Evolutionary conservation across 2,329 filamentous ascomycete species (phyloP), one percentile per base, ranked within the genome.

Genomic region (Alternaria alternata): DNA sequence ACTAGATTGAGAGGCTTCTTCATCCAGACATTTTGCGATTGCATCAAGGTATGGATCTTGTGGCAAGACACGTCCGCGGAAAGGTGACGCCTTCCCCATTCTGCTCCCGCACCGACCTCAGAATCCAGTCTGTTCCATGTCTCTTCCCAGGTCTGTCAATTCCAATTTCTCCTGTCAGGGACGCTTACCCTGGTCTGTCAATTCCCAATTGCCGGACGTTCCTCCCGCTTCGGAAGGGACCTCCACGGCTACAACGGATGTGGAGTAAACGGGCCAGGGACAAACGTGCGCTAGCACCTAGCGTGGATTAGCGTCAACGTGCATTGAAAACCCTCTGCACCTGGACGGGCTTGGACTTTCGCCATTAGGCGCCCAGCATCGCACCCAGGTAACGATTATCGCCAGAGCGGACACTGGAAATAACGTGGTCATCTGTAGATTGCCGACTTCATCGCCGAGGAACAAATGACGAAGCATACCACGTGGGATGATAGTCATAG

Each of bases 231-330:
- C 60, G 48, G 60, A 54, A 57, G 53, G 43, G 24, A 46, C n/a
- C 46, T 49, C 46, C 46, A 49, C 46, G 20, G 46, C 39, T 42
- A 42, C 39, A 24, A 41, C 38, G 38, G 18, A 28, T 38, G 57
- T 54, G 54, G 57, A 56, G 61, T 56, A 58, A 56, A 34, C 48
- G 43, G 39, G 41, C 30, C 47, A 63, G 55, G 59, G 54, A 41
- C 42, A 41, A 24, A 43, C 42, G 20, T 36, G 56, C 53, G 46
- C 58, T 49, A 61, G 20, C 11, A 16, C 32, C 47, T 12, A 18
- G 44, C 5, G 1, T 11, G n/a, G 28, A 6, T 49, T 62, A 60
- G 56, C 32, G n/a, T 12, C 30, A 51, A 51, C 57, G 46, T 18
- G 44, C 57, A 56, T 47, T 56, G 46, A 28, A 59, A 39, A 28